Evolutionary conservation across 345 rosid species (phyloP).

Genomic region (Eutrema heterophyllum): DNA sequence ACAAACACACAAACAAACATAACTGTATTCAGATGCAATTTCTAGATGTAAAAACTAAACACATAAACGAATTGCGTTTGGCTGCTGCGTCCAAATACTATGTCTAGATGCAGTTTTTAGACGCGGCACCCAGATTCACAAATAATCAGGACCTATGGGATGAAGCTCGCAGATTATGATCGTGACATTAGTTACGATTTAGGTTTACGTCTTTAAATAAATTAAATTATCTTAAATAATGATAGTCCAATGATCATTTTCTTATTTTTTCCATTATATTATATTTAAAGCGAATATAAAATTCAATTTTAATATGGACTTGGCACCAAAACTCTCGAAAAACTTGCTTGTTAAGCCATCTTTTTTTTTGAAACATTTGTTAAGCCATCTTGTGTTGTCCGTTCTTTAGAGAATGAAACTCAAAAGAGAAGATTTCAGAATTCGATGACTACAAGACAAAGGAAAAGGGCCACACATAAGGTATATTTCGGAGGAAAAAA

Average conservation of each 20-base stretch:
- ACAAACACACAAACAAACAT: no score
- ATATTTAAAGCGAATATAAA: background rate
- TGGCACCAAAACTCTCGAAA: conserved; percentile 1
- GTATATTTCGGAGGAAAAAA: background rate
- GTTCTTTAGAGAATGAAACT: conserved; percentile 1
- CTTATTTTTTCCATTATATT: background rate
- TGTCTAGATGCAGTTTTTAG: no score
- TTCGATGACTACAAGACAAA: background rate
- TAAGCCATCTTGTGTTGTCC: conserved; percentile 9
- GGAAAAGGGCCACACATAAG: background rate
- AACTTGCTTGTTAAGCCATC: conserved; percentile 15
- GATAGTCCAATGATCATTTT: no score
- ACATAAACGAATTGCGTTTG: no score
- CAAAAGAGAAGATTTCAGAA: background rate
- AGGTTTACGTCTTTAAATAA: background rate
- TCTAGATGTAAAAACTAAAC: no score
- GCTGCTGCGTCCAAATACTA: no score
- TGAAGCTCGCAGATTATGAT: background rate
- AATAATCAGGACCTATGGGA: no score
- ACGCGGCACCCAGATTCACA: no score
- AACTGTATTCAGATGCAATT: no score
- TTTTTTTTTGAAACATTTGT: no score
- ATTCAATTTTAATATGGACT: background rate
- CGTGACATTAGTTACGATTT: background rate
- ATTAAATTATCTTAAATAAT: background rate